phyloP scores from a whole-genome alignment of 2,329 filamentous ascomycete species.

The Macrophomina tecta region DNA sequence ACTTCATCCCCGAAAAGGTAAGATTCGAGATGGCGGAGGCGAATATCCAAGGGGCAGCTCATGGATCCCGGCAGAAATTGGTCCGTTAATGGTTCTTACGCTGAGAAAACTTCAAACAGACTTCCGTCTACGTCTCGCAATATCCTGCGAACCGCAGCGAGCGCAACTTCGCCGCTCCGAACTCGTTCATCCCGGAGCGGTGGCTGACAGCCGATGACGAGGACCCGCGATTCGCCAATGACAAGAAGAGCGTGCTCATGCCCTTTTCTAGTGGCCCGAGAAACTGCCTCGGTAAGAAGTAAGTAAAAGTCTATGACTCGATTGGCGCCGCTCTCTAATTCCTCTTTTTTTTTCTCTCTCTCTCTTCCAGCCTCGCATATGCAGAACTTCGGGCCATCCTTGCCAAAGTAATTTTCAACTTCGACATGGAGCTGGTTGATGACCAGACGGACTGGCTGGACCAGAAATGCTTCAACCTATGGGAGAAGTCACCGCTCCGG shows the following conservation, averaged over 20 bases:
- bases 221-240: constrained; percentile 34
- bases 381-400: no score
- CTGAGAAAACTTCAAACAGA: constrained; percentile 24
- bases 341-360: no score
- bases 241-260: constrained; percentile 39
- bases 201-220: constrained; percentile 35
- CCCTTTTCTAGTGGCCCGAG: constrained; percentile 46
- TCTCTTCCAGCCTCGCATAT: no score
- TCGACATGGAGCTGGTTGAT: no score
- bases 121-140: constrained; percentile 38
- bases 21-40: constrained; percentile 3
- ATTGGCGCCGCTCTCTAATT: no score
- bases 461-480: no score
- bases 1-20: constrained; percentile 43
- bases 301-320: constrained; percentile 28
- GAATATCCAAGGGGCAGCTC: no score
- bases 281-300: constrained; percentile 46
- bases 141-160: constrained; percentile 40
- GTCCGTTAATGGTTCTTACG: no score
- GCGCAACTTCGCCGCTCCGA: constrained; percentile 41
- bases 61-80: no score
- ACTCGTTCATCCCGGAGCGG: constrained; percentile 44
- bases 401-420: no score
- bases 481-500: no score
- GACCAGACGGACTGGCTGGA: no score